Percentiles rank a stretch among this genome's conserved stretches.
Conservation (phyloP, 2,329 filamentous ascomycete genomes). For the Helotiales sp. region DNA sequence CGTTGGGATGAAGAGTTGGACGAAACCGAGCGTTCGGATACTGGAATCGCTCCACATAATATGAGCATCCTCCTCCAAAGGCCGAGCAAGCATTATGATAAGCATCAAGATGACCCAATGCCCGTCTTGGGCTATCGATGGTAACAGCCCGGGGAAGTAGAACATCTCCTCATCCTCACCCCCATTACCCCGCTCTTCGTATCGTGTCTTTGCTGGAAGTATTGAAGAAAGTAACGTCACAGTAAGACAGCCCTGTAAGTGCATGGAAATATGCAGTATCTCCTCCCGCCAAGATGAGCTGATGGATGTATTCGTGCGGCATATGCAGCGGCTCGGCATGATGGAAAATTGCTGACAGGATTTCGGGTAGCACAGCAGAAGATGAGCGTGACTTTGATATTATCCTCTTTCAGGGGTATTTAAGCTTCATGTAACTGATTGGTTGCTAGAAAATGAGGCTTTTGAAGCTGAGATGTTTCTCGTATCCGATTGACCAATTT, state of each 20-base stretch:
- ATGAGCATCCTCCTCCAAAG: neutral
- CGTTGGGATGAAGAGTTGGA: too few species aligned
- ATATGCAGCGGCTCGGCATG: neutral
- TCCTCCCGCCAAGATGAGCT: neutral
- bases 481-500: neutral
- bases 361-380: neutral
- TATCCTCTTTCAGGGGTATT: neutral
- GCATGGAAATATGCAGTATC: neutral
- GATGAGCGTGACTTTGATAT: neutral
- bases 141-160: neutral
- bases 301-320: neutral
- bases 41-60: neutral
- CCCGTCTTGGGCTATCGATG: neutral
- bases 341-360: neutral
- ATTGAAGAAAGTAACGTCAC: neutral
- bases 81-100: neutral
- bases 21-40: too few species aligned
- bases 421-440: neutral
- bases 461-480: neutral
- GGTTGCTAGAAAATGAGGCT: neutral
- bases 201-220: neutral
- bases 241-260: neutral
- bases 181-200: conserved; percentile 1
- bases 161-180: neutral
- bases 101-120: neutral